A percentile compares a stretch with the other conserved stretches of the same genome.
Evolutionary conservation across 164 flowering plant genomes (phyloP).

Genomic region (Akebia trifoliata): DNA sequence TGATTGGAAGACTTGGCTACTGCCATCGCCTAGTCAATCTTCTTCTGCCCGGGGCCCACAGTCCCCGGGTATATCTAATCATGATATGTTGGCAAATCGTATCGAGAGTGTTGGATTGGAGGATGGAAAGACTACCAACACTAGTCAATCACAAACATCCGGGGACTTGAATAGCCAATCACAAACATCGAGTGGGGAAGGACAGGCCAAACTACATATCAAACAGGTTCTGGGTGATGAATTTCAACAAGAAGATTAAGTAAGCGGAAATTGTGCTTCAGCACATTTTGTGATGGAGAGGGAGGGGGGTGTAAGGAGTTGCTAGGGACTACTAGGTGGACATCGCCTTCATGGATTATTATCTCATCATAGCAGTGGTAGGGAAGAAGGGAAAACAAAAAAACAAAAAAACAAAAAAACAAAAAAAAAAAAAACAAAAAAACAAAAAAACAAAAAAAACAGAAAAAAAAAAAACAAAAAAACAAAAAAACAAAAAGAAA

Average conservation of each 20-base stretch:
- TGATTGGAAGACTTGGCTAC: constrained; percentile 28
- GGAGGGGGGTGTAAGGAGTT: too few species aligned
- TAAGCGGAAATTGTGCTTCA: too few species aligned
- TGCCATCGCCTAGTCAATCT: constrained; percentile 15
- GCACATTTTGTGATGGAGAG: too few species aligned
- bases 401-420: background rate
- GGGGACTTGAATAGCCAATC: constrained; percentile 22
- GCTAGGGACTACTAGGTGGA: too few species aligned
- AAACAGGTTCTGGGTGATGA: constrained; percentile 16
- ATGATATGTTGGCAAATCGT: constrained; percentile 21
- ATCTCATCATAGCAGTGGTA: too few species aligned
- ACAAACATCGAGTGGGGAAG: constrained; percentile 22
- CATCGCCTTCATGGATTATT: too few species aligned
- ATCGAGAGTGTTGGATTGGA: constrained; percentile 30
- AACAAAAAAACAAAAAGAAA: too few species aligned
- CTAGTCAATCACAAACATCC: too few species aligned
- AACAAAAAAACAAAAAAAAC: too few species aligned
- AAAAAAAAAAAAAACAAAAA: too few species aligned
- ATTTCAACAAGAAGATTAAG: background rate
- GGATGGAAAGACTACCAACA: constrained; percentile 16
- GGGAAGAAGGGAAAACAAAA: background rate
- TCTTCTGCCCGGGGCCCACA: constrained; percentile 14
- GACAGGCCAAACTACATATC: too few species aligned
- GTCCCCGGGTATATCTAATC: constrained; percentile 16
- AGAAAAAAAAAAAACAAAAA: too few species aligned